Conservation (phyloP, 805 yeast genomes). For the Blastobotrys chiropterorum region DNA sequence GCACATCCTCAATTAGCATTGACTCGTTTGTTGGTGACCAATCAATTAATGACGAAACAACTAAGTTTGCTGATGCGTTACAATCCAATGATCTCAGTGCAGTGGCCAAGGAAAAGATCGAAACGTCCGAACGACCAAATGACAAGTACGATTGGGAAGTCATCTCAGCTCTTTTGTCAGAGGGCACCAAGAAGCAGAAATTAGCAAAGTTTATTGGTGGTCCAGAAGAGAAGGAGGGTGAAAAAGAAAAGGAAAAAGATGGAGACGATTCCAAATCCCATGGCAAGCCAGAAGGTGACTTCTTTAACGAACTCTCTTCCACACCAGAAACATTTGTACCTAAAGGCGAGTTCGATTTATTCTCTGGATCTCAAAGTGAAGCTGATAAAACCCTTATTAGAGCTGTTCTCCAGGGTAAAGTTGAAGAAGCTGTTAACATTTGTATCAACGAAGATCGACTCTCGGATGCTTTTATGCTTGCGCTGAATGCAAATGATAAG, state of each 20-base stretch:
- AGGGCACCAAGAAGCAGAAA: constrained; percentile 22
- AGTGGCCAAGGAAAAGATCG: constrained; percentile 15
- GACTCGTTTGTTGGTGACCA: constrained; percentile 36
- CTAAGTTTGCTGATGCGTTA: constrained; percentile 51
- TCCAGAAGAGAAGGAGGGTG: constrained; percentile 19
- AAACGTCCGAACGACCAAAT: constrained; percentile 15
- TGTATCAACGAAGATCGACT: constrained; percentile 59
- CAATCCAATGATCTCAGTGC: constrained; percentile 26
- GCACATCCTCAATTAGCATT: constrained; percentile 36
- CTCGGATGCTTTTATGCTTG: constrained; percentile 75
- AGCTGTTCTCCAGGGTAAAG: constrained; percentile 55
- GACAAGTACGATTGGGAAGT: constrained; percentile 33
- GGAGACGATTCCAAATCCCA: constrained; percentile 33
- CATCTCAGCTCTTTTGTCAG: constrained; percentile 30
- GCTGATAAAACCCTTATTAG: constrained; percentile 41
- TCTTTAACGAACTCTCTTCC: constrained; percentile 20
- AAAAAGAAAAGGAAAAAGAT: constrained; percentile 9
- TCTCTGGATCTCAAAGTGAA: constrained; percentile 30
- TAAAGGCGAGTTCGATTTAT: constrained; percentile 28
- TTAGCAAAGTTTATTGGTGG: constrained; percentile 20
- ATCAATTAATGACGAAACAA: constrained; percentile 29
- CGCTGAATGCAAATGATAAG: constrained; percentile 51
- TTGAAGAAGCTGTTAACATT: constrained; percentile 58
- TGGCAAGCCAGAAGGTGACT: constrained; percentile 22
- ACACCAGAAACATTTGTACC: constrained; percentile 25